Evolutionary conservation across 306 rosid species (phyloP), one percentile per base, ranked within the genome.

Genomic region (Pueraria montana): DNA sequence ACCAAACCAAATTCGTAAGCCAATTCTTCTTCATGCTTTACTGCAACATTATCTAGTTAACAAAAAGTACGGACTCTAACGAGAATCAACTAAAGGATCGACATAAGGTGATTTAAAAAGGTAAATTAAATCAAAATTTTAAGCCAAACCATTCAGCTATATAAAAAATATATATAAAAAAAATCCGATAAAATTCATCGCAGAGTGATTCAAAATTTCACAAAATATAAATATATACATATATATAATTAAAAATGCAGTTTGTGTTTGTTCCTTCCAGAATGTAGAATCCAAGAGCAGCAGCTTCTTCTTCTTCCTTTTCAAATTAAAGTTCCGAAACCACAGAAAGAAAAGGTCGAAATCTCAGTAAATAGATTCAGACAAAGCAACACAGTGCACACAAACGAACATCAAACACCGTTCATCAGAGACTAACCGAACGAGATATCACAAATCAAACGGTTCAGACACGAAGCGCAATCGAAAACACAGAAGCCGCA

Each of bases 401-500:
- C 1, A 11, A 77, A 63, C 24, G 14, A 20, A 40, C 42, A 78
- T 17, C 9, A 38, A 58, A 23, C 82, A 74, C 62, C 14, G 46
- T 50, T 58, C 13, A 72, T 20, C 26, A 49, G 48, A 55, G 9
- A 52, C 14, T 17, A 43, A 46, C 13, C 13, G 70, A 74, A 38
- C 14, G 32, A 59, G 82, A 34, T 16, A 70, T 27, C 59, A 43
- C 0, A 52, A 82, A 34, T 70, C 75, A 17, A 73, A 80, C 20
- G 24, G 45, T 61, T 34, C 32, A 68, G n/a, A 67, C 30, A 13
- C 8, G 7, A 24, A 68, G 38, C 63, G 78, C 17, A 84, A 90
- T 90, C 89, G 72, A 78, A 77, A 80, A 43, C 46, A 30, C 40
- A 20, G 70, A 82, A 81, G 78, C 42, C 40, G 76, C 65, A 91